Base-by-base conservation (phyloP, 2,329 filamentous ascomycete genomes). In the Fusarium sp. region DNA sequence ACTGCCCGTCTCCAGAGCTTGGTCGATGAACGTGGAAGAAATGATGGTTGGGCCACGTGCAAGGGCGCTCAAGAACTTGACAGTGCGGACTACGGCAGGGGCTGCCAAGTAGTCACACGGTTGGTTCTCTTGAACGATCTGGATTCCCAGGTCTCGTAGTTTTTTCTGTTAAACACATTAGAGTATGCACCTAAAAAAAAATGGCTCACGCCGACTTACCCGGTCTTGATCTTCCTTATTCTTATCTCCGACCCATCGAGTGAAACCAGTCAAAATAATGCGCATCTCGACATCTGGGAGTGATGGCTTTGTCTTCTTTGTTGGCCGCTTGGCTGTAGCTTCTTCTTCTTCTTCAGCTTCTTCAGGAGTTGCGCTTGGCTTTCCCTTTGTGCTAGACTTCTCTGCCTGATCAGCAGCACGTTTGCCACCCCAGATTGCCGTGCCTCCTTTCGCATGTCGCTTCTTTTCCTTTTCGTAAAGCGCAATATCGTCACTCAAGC, bases 381-480 rank as follows among this genome's bases (percentile, higher is more conserved):
- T 73, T 46, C 78, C 77, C 58, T 84, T 81, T n/a, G 19, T 50
- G 54, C 83, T 80, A 38, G 82, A 81, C 71, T 83, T 85, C 56
- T 90, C 88, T 19, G 86, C 81, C 58, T 82, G 77, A 54, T 89
- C 85, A 4, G 87, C 84, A 1, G 88, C 88, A 48, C 87, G 82
- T 72, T 88, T 89, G 21, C 88, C 88, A 23, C 88, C 88, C 83
- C 87, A 90, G 1, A 84, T 82, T 3, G 79, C 80, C 28, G 78
- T 77, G 4, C 76, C 82, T 48, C 82, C 79, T 66, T 85, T 88
- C 63, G 76, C 74, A 8, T 81, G 78, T 20, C 96, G 89, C 81
- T 97, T 97, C 82, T 88, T 93, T 80, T 99, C 96, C 76, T 96
- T 97, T 74, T 98, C 91, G 74, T 96, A 99, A 30, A 96, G 82